These are phyloP conservation scores for Acanthamoeba royreba DNA, from an alignment of 208 protist species.

Conservation along the genomic window DNA sequence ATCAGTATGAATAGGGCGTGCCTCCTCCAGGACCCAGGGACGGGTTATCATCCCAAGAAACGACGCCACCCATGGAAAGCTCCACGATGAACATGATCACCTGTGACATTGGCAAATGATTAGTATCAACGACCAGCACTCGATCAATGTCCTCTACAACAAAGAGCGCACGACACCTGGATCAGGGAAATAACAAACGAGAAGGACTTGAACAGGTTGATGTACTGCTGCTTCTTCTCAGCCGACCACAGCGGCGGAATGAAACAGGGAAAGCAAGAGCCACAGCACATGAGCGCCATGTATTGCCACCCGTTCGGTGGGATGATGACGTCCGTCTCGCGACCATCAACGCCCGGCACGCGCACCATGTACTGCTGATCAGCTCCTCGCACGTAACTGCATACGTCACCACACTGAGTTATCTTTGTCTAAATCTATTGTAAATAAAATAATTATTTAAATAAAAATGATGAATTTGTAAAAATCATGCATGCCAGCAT, in stretches of 20 bases:
- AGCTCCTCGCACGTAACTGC: not conserved
- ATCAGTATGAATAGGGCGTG: not conserved
- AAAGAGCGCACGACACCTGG: not conserved
- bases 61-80: not conserved
- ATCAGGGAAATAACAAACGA: not conserved
- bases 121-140: not conserved
- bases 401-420: not conserved
- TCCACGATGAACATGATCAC: not conserved
- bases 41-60: not conserved
- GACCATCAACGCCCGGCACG: not conserved
- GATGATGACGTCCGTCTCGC: not conserved
- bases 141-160: not conserved
- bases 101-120: not conserved
- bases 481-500: not conserved
- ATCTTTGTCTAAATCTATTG: too few species aligned
- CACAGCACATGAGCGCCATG: not conserved
- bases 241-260: not conserved
- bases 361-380: not conserved
- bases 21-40: not conserved
- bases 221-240: not conserved
- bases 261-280: not conserved
- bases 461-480: not conserved
- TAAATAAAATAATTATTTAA: not conserved
- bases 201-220: not conserved
- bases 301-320: not conserved